phyloP scores from a whole-genome alignment of 2,329 filamentous ascomycete species.

The Sphaceloma murrayae region DNA sequence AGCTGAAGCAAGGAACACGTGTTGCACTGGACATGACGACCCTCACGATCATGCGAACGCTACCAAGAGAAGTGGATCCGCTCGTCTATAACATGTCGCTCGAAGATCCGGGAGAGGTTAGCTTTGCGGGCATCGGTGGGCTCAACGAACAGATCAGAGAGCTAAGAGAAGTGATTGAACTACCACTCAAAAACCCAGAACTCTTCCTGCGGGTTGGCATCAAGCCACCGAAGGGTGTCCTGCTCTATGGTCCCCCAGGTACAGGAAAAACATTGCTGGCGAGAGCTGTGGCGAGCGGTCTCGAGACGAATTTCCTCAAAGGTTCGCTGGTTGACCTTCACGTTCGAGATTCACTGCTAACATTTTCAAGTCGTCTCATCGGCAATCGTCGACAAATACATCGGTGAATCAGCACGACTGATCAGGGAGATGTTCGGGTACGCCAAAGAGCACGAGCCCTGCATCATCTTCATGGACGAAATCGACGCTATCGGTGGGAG shows the following conservation, averaged over 20 bases:
- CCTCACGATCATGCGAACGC: slow-evolving; percentile 99
- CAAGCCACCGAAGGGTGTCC: slow-evolving; percentile 94
- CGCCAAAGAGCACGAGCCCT: slow-evolving; percentile 97
- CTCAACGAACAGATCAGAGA: slow-evolving; percentile 98
- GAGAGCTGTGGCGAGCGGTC: slow-evolving; percentile 85
- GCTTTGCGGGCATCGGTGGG: slow-evolving; percentile 94
- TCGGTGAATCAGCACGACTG: slow-evolving; percentile 91
- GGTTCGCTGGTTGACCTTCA: slow-evolving; percentile 42
- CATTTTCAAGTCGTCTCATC: slow-evolving; percentile 73
- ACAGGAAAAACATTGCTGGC: slow-evolving; percentile 95
- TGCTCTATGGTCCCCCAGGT: slow-evolving; percentile 91
- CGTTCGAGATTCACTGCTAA: slow-evolving; percentile 17
- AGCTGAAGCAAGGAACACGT: slow-evolving; percentile 95
- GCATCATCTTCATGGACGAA: slow-evolving; percentile 99
- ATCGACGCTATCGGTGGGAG: slow-evolving; percentile 97
- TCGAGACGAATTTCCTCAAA: slow-evolving; percentile 98
- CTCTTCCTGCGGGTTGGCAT: slow-evolving; percentile 94
- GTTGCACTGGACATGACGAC: slow-evolving; percentile 99
- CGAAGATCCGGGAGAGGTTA: slow-evolving; percentile 94
- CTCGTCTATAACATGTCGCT: slow-evolving; percentile 99
- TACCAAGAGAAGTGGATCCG: slow-evolving; percentile 94
- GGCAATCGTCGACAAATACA: slow-evolving; percentile 99
- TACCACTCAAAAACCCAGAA: slow-evolving; percentile 97
- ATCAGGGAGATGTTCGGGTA: slow-evolving; percentile 99
- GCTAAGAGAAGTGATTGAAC: slow-evolving; percentile 91